Percentiles rank a stretch among this genome's conserved stretches.
These are phyloP conservation scores for Thecaphora thlaspeos DNA, from an alignment of 1,284 basidiomycete species.

Conservation along the genomic window DNA sequence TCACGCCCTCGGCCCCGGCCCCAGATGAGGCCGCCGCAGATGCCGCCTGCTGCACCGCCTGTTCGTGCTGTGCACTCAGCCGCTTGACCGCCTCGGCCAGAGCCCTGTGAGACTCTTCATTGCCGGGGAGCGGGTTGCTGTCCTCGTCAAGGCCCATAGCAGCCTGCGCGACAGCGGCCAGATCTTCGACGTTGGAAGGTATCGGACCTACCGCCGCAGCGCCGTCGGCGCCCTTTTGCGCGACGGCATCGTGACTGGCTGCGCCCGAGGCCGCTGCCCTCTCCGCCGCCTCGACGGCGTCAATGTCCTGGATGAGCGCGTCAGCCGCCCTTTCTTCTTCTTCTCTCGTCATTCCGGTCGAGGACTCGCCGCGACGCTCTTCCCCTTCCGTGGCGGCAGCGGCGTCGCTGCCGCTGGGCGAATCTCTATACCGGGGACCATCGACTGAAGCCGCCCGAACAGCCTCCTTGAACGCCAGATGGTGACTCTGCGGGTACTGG, in stretches of 20 bases:
- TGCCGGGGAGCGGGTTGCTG: constrained; percentile 29
- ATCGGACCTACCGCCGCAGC: too few species aligned
- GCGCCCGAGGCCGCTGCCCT: neutral
- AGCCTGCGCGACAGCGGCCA: constrained; percentile 38
- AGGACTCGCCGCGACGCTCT: neutral
- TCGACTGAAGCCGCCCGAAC: constrained; percentile 3
- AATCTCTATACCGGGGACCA: neutral
- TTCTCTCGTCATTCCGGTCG: constrained; percentile 15
- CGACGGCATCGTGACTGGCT: too few species aligned
- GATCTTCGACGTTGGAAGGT: constrained; percentile 17
- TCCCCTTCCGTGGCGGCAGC: too few species aligned
- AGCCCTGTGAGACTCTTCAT: constrained; percentile 33
- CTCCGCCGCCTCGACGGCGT: constrained; percentile 1
- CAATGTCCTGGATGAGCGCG: constrained; percentile 19
- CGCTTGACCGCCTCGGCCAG: constrained; percentile 39
- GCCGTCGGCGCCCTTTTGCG: neutral
- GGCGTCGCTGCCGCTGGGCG: neutral
- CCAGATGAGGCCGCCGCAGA: constrained; percentile 22
- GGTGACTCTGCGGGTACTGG: constrained; percentile 25
- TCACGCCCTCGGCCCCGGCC: constrained; percentile 14
- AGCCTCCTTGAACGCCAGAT: constrained; percentile 14
- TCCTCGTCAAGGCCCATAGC: constrained; percentile 34
- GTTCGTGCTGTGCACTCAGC: constrained; percentile 25
- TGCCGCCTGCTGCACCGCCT: constrained; percentile 29
- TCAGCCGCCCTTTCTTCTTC: constrained; percentile 31